Base-by-base conservation (phyloP, 345 rosid genomes). In the Eucalyptus erythrocorys region DNA sequence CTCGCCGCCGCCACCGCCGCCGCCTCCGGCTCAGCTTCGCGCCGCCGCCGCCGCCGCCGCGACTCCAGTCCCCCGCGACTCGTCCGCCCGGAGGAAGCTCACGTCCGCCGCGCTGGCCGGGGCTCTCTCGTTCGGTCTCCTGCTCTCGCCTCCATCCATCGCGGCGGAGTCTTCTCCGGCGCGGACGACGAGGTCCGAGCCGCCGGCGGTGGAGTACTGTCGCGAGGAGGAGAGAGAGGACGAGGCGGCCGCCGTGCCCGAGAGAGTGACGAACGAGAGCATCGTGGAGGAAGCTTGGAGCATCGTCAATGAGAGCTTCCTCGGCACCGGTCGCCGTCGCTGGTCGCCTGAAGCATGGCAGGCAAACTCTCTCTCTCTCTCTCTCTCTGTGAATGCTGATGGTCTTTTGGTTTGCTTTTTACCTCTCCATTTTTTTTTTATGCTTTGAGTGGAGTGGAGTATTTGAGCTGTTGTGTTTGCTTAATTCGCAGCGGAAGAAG, bases 281-380 rank as follows among this genome's bases (percentile, higher is more conserved):
- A 92, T 96, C 86, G 98, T 96, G 51, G 95, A 95, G 92, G 99
- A 97, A 92, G 99, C 99, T 89, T 97, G 99, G 99, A 93, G 95
- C 93, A 94, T 97, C 43, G 96, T 96, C 45, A 95, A 96, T 86
- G 98, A 93, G 12, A 93, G 96, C 88, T 97, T 95, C 87, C 94
- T 96, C 11, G 93, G 94, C 6, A 34, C 93, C 61, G 94, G 93
- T 5, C 92, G 94, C 88, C 93, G 87, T 71, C 91, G 92, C 13
- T 97, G 99, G 99, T 92, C 95, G 79, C 93, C 96, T 57, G 91
- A 96, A 68, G 87, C 92, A 17, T 97, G 99, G 99, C 93, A 92
- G 97, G 98, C 93, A 80, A 26, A 27, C 50, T 10, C 47, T 49
- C 51, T 64, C 10, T 48, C 50, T 53, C 79, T 48, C 12, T 40